Evolutionary conservation across 2,329 filamentous ascomycete species (phyloP).

Genomic region (Epichloe bromicola): DNA sequence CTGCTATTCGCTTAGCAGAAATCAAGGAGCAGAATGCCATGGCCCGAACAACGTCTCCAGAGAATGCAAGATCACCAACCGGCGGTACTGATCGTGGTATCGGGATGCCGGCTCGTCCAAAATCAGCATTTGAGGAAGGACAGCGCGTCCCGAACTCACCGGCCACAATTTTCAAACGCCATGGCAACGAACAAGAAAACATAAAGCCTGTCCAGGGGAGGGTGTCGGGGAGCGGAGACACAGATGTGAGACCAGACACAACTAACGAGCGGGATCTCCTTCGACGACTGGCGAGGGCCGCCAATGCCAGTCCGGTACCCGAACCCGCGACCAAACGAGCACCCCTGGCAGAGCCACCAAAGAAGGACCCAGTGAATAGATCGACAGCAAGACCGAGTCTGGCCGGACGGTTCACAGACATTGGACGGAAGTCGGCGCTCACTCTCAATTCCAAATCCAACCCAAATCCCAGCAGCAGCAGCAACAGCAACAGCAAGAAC

Average conservation of each 20-base stretch:
- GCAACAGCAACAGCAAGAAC: not conserved
- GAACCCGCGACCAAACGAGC: conserved; percentile 13
- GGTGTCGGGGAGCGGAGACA: not conserved
- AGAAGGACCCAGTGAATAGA: not conserved
- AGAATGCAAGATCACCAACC: conserved; percentile 19
- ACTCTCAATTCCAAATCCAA: not conserved
- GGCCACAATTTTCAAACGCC: conserved; percentile 25
- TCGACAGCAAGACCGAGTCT: conserved; percentile 6
- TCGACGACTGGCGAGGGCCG: conserved; percentile 33
- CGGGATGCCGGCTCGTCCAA: conserved; percentile 6
- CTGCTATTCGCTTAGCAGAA: conserved; percentile 38
- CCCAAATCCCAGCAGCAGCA: not conserved
- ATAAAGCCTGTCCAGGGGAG: not conserved
- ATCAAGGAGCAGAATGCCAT: conserved; percentile 37
- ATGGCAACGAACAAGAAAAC: conserved; percentile 6
- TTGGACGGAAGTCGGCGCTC: conserved; percentile 7
- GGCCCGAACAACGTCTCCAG: conserved; percentile 30
- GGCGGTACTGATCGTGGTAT: conserved; percentile 12
- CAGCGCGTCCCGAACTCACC: conserved; percentile 24
- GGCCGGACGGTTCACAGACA: conserved; percentile 9
- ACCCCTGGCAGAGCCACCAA: not conserved
- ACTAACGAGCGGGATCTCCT: conserved; percentile 32
- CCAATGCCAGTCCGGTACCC: conserved; percentile 30
- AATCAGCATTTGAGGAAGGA: conserved; percentile 8
- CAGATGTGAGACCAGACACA: not conserved